Percentiles rank a stretch among this genome's conserved stretches.
These are phyloP conservation scores for Pelargonium australe DNA, from an alignment of 441 rosid species.

Conservation along the genomic window DNA sequence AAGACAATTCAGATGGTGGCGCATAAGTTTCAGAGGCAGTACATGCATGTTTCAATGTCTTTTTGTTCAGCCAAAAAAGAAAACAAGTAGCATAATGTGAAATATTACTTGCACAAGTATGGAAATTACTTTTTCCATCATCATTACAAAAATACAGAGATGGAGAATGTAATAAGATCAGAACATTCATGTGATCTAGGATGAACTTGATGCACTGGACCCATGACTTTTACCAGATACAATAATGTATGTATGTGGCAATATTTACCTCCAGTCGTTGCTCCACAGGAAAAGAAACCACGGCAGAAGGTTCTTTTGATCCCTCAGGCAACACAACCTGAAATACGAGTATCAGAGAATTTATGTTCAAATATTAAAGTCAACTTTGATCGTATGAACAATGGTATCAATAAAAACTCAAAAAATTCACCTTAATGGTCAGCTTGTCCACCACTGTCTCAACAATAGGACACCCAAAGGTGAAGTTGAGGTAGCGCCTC, in stretches of 20 bases:
- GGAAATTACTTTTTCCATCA: too few relatives aligned
- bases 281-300: constrained; percentile 68
- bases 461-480: constrained; percentile 85
- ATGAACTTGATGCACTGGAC: too few relatives aligned
- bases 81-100: too few relatives aligned
- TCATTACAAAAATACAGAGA: too few relatives aligned
- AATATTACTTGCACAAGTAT: too few relatives aligned
- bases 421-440: constrained; percentile 64
- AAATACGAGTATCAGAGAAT: constrained; percentile 21
- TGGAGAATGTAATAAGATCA: too few relatives aligned
- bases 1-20: constrained; percentile 15
- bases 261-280: constrained; percentile 65
- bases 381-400: not conserved
- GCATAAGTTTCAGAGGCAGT: constrained; percentile 3
- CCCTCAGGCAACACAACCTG: constrained; percentile 97
- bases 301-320: constrained; percentile 77
- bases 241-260: not conserved
- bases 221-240: too few relatives aligned
- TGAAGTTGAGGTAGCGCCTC: constrained; percentile 89
- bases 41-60: not conserved
- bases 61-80: too few relatives aligned
- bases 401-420: constrained; percentile 12
- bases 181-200: too few relatives aligned
- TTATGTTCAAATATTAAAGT: constrained; percentile 13
- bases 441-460: constrained; percentile 87